phyloP scores from a whole-genome alignment of 306 rosid genomes.

The Vigna hirtella region DNA sequence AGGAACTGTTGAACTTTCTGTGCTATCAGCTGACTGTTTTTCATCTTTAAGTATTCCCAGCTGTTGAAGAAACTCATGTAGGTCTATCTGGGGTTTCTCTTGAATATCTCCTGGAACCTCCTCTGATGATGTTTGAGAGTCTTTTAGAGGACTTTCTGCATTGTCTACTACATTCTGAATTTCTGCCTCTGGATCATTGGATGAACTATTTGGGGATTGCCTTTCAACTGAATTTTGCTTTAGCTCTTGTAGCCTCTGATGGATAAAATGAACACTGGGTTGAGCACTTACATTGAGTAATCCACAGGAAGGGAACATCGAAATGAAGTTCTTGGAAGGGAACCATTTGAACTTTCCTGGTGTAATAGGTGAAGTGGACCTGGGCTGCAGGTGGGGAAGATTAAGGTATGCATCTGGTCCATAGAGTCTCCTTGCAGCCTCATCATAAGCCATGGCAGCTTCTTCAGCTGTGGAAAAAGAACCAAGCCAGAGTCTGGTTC shows the following conservation, averaged over 20 bases:
- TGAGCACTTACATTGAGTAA: constrained; percentile 89
- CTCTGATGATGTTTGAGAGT: constrained; percentile 43
- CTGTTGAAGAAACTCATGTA: constrained; percentile 96
- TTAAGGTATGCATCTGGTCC: constrained; percentile 95
- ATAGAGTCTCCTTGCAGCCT: constrained; percentile 90
- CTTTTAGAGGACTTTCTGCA: constrained; percentile 42
- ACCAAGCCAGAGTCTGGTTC: constrained; percentile 96
- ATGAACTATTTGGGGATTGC: constrained; percentile 55
- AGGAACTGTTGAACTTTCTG: constrained; percentile 51
- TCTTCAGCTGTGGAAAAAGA: constrained; percentile 96
- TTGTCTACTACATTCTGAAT: constrained; percentile 21
- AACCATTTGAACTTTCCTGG: constrained; percentile 83
- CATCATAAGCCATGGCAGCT: constrained; percentile 98
- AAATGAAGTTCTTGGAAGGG: constrained; percentile 86
- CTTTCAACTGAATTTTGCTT: constrained; percentile 59
- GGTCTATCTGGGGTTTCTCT: constrained; percentile 97
- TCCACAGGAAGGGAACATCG: constrained; percentile 84
- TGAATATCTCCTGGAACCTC: constrained; percentile 47
- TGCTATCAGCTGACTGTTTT: constrained; percentile 42
- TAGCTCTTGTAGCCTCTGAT: constrained; percentile 85
- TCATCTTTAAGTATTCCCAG: constrained; percentile 77
- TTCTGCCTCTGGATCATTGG: constrained; percentile 54
- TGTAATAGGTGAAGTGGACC: constrained; percentile 48
- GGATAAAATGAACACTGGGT: constrained; percentile 96
- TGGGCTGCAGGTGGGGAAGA: constrained; percentile 81